phyloP scores from a whole-genome alignment of 768 basidiomycete species.

The Naematelia encephala region DNA sequence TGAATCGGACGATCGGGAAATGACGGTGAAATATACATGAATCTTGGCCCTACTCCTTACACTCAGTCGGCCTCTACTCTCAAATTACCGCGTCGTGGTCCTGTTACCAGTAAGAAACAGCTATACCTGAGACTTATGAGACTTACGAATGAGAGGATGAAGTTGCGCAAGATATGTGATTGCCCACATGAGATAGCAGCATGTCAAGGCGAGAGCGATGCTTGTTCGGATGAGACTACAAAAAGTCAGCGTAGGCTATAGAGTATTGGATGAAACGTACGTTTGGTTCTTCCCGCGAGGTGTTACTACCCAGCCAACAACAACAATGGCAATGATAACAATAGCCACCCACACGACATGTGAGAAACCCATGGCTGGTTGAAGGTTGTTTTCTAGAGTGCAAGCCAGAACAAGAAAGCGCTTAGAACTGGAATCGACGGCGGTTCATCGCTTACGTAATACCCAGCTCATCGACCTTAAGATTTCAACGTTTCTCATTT shows the following conservation, averaged over 20 bases:
- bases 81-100: background rate
- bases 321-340: constrained; percentile 64
- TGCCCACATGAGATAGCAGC: constrained; percentile 95
- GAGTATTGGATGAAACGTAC: constrained; percentile 56
- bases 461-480: background rate
- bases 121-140: background rate
- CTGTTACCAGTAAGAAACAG: background rate
- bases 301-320: constrained; percentile 62
- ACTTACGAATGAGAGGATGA: constrained; percentile 79
- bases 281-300: constrained; percentile 88
- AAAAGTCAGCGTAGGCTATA: constrained; percentile 9
- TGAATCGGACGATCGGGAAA: background rate
- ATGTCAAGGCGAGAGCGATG: constrained; percentile 70
- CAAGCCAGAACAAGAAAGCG: no score
- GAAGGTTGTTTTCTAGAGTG: background rate
- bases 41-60: no score
- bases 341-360: constrained; percentile 68
- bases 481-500: no score
- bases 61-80: background rate
- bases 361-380: constrained; percentile 51
- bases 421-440: background rate
- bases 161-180: constrained; percentile 94
- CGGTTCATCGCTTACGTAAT: background rate
- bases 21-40: background rate
- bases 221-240: constrained; percentile 75